Evolutionary conservation across 352 stramenopile genomes (phyloP).

Genomic region (Discostella stelligera): DNA sequence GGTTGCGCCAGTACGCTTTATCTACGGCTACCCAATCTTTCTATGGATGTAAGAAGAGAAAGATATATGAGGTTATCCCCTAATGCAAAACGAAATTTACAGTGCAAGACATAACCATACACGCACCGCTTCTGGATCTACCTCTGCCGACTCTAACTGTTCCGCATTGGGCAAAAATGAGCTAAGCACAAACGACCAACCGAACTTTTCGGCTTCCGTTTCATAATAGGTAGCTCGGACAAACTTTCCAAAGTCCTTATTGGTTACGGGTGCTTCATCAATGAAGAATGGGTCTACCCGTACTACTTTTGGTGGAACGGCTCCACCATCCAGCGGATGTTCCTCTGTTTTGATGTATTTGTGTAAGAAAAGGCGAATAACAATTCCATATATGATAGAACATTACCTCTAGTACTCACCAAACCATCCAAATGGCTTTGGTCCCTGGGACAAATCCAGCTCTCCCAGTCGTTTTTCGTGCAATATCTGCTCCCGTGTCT

Average conservation of each 20-base stretch:
- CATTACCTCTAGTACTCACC: slow-evolving; percentile 18
- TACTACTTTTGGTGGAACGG: slow-evolving; percentile 69
- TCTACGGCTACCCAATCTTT: slow-evolving; percentile 78
- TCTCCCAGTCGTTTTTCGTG: slow-evolving; percentile 57
- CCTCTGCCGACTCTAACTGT: slow-evolving; percentile 47
- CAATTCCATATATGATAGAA: slow-evolving; percentile 4
- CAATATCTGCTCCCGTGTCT: slow-evolving; percentile 63
- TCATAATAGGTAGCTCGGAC: slow-evolving; percentile 77
- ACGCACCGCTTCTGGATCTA: slow-evolving; percentile 64
- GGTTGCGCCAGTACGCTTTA: slow-evolving; percentile 79
- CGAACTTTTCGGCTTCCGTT: slow-evolving; percentile 83
- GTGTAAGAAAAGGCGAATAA: not conserved
- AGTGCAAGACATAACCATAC: not conserved
- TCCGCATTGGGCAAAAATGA: slow-evolving; percentile 63
- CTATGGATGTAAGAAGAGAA: slow-evolving; percentile 25
- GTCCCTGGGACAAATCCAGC: slow-evolving; percentile 45
- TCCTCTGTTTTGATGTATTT: slow-evolving; percentile 45
- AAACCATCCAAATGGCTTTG: slow-evolving; percentile 68
- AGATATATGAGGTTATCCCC: slow-evolving; percentile 2
- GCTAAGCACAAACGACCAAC: slow-evolving; percentile 82
- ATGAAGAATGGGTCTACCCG: slow-evolving; percentile 80
- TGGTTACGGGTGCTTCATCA: slow-evolving; percentile 68
- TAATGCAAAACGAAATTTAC: not conserved
- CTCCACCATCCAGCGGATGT: slow-evolving; percentile 74
- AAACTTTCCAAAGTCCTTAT: slow-evolving; percentile 84